phyloP scores from a whole-genome alignment of 306 rosid genomes.

The Adenanthera pavonina region DNA sequence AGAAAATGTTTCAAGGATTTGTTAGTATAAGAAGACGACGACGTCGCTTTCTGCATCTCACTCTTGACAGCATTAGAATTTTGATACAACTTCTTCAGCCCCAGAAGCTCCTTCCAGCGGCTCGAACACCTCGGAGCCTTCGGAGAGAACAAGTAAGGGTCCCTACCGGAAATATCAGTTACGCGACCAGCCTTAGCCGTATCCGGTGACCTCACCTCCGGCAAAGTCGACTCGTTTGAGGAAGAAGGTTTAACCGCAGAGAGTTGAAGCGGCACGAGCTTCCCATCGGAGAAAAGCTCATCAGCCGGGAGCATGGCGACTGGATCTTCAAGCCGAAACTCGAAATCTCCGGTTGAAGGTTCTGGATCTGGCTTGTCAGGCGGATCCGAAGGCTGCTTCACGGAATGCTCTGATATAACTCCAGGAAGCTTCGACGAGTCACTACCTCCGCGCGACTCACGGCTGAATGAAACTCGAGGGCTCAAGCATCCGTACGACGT shows the following conservation, averaged over 20 bases:
- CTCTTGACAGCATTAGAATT: slow-evolving; percentile 44
- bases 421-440: slow-evolving; percentile 34
- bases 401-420: slow-evolving; percentile 2
- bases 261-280: slow-evolving; percentile 78
- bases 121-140: slow-evolving; percentile 98
- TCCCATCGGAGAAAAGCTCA: slow-evolving; percentile 87
- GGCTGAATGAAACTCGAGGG: slow-evolving; percentile 63
- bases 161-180: slow-evolving; percentile 43
- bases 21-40: slow-evolving; percentile 36
- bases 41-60: slow-evolving; percentile 52
- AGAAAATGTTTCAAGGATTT: slow-evolving; percentile 74
- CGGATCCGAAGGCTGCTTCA: slow-evolving; percentile 2
- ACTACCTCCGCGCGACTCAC: slow-evolving; percentile 42
- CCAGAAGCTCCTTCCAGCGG: slow-evolving; percentile 88
- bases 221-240: slow-evolving; percentile 8
- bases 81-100: slow-evolving; percentile 72
- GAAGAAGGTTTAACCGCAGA: slow-evolving; percentile 50
- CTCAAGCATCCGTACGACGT: slow-evolving; percentile 72
- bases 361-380: slow-evolving; percentile 59
- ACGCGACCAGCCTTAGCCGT: slow-evolving; percentile 45
- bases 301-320: slow-evolving; percentile 91
- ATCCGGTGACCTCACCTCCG: slow-evolving; percentile 43
- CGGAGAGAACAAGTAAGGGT: slow-evolving; percentile 79
- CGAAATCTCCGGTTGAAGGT: slow-evolving; percentile 58
- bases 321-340: slow-evolving; percentile 86